Evolutionary conservation across 495 filamentous ascomycete genomes (phyloP).

Genomic region (Symbiotaphrina buchneri): DNA sequence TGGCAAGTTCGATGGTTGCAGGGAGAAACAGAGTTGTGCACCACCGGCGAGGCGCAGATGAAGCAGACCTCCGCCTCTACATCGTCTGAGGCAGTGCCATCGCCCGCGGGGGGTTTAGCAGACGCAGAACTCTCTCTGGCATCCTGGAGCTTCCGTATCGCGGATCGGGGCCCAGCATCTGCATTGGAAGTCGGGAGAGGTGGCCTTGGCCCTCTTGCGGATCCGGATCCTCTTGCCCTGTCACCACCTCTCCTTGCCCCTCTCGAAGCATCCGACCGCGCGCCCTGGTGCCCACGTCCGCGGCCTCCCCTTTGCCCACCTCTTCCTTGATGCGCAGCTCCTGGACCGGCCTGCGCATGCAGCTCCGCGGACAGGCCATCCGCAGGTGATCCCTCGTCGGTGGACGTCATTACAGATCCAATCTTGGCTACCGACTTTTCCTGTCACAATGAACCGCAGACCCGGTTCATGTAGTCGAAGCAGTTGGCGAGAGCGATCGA

Average conservation of each 20-base stretch:
- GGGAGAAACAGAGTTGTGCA: slow-evolving; percentile 66
- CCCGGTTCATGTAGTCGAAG: no score
- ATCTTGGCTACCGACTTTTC: no score
- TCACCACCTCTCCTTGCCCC: slow-evolving; percentile 10
- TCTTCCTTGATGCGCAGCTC: no score
- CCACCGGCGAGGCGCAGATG: slow-evolving; percentile 77
- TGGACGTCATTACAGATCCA: no score
- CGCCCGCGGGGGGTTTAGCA: not conserved
- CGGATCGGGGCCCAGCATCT: not conserved
- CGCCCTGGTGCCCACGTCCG: slow-evolving; percentile 6
- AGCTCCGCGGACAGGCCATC: no score
- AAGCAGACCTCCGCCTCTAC: slow-evolving; percentile 74
- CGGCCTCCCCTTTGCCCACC: slow-evolving; percentile 6
- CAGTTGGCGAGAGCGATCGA: no score
- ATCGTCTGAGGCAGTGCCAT: slow-evolving; percentile 19
- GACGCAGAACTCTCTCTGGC: not conserved
- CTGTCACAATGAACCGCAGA: no score
- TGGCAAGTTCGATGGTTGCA: slow-evolving; percentile 94
- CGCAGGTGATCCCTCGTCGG: no score
- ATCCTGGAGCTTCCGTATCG: not conserved
- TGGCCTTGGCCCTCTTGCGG: not conserved
- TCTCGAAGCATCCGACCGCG: slow-evolving; percentile 9
- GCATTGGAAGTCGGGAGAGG: not conserved
- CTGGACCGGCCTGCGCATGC: no score
- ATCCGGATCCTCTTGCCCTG: no score